Evolutionary conservation across 257 asterid species (phyloP).

Genomic region (Salvia splendens): DNA sequence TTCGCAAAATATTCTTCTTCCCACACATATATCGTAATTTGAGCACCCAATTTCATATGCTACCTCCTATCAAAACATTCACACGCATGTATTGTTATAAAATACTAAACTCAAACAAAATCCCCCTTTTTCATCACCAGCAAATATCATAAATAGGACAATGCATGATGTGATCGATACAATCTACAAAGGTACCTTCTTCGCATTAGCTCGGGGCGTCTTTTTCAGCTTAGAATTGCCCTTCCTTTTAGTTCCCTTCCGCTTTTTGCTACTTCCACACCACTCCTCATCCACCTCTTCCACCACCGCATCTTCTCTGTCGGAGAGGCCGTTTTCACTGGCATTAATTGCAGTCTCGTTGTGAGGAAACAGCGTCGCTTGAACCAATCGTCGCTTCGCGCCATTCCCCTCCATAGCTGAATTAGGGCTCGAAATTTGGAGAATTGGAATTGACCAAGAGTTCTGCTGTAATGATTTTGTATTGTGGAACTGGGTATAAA

Average conservation of each 20-base stretch:
- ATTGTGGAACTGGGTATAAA: slow-evolving; percentile 19
- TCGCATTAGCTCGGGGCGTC: slow-evolving; percentile 40
- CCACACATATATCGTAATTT: no score
- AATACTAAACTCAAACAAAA: no score
- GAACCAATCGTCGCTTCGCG: slow-evolving; percentile 64
- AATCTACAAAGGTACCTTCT: slow-evolving; percentile 48
- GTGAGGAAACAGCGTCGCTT: slow-evolving; percentile 67
- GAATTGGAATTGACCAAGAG: slow-evolving; percentile 29
- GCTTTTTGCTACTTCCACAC: slow-evolving; percentile 42
- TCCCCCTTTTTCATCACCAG: background rate
- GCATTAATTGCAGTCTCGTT: slow-evolving; percentile 39
- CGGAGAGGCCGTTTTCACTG: slow-evolving; percentile 33
- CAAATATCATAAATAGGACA: background rate
- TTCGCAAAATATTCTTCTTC: no score
- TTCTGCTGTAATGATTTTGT: slow-evolving; percentile 27
- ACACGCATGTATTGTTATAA: no score
- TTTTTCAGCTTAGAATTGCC: slow-evolving; percentile 40
- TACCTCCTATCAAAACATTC: no score
- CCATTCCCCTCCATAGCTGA: slow-evolving; percentile 48
- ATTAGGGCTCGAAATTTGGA: slow-evolving; percentile 36
- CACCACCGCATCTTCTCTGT: slow-evolving; percentile 36
- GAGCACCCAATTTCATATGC: no score
- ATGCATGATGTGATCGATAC: slow-evolving; percentile 2
- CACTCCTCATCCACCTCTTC: slow-evolving; percentile 54
- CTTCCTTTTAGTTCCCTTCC: slow-evolving; percentile 43